Evolutionary conservation across 176 grass and related monocot species (phyloP).

Genomic region (Metroxylon sagu): DNA sequence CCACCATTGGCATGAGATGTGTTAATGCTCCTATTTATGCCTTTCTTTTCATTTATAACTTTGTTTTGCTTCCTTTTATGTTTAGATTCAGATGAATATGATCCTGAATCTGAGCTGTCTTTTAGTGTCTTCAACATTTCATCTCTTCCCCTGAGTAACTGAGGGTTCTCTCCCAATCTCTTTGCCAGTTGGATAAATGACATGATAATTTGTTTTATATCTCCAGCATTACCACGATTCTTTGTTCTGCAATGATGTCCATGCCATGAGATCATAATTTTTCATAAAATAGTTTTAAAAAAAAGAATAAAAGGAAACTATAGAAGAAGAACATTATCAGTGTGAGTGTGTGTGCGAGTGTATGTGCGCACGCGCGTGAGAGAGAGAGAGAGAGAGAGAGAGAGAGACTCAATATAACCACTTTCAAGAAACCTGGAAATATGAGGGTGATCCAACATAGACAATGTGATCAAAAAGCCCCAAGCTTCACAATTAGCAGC

Average conservation of each 20-base stretch:
- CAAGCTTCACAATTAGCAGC: no score
- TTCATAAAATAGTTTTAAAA: no score
- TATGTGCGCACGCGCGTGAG: no score
- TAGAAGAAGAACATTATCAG: no score
- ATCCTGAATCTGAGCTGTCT: conserved; percentile 43
- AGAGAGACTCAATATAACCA: no score
- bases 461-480: no score
- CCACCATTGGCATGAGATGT: conserved; percentile 24
- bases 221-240: conserved; percentile 49
- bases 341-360: no score
- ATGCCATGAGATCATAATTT: no score
- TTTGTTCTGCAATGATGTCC: conserved; percentile 51
- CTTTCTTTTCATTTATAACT: conserved; percentile 43
- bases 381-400: no score
- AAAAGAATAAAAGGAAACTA: no score
- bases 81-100: conserved; percentile 64
- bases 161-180: conserved; percentile 60
- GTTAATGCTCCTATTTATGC: conserved; percentile 28
- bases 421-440: no score
- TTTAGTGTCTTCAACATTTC: conserved; percentile 35
- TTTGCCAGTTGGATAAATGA: conserved; percentile 94
- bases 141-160: conserved; percentile 57
- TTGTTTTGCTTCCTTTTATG: conserved; percentile 79
- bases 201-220: conserved; percentile 85
- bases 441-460: no score